Conservation (phyloP, 176 grass and related monocot species). For the Lolium rigidum region DNA sequence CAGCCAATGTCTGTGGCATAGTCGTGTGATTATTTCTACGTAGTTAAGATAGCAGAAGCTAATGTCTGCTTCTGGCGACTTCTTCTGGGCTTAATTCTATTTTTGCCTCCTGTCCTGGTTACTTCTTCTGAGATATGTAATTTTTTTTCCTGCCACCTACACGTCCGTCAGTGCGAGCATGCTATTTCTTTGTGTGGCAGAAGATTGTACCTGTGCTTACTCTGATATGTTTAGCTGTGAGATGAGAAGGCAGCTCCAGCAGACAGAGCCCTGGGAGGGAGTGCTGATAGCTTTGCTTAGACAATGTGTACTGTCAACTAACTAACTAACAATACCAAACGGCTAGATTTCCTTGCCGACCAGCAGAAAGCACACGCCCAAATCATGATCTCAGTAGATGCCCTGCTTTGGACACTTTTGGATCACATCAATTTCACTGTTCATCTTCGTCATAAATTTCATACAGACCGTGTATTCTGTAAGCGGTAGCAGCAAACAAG, state of each 20-base stretch:
- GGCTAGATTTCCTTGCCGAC: background rate
- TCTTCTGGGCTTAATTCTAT: background rate
- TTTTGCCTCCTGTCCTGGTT: slow-evolving; percentile 12
- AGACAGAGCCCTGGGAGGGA: background rate
- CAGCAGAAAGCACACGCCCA: background rate
- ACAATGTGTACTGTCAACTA: background rate
- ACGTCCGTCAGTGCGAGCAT: background rate
- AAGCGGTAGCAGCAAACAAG: background rate
- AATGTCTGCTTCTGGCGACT: background rate
- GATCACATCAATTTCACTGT: background rate
- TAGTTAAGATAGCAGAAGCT: slow-evolving; percentile 38
- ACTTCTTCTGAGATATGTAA: background rate
- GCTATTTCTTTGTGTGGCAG: background rate
- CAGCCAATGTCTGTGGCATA: slow-evolving; percentile 15
- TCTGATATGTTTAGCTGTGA: background rate
- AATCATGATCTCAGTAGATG: background rate
- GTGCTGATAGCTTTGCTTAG: background rate
- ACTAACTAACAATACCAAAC: background rate
- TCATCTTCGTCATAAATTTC: background rate
- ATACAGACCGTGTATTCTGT: background rate
- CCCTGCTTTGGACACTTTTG: background rate
- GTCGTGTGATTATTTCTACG: slow-evolving; percentile 36
- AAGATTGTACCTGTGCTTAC: background rate
- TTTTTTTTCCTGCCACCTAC: background rate
- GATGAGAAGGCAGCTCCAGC: background rate